Base-by-base conservation (phyloP, 2,329 filamentous ascomycete species). In the Arthrobotrys iridis region DNA sequence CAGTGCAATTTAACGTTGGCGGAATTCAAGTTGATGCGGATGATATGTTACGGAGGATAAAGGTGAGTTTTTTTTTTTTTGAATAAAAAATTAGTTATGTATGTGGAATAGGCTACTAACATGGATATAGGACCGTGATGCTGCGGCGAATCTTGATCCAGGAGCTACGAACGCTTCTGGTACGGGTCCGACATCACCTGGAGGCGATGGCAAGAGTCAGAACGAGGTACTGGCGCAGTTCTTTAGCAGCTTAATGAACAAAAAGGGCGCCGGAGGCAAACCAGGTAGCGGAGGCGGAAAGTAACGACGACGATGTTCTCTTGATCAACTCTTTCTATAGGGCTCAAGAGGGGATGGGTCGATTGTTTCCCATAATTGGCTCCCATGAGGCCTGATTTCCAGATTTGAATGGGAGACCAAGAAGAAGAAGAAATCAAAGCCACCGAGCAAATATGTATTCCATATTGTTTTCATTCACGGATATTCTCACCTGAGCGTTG, bases 1-100 rank as follows among this genome's bases (percentile, higher is more conserved):
- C 93, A 0, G 93, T 97, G 77, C 93, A 97, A 81, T 97, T 98
- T 84, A 99, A 99, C 81, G 95, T 99, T 87, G 95, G 95, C 43
- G 95, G 95, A 62, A 97, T 99, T 77, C 93, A 97, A 81, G 92
- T 97, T 28, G 93, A 97, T 82, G 93, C 93, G 6, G 93, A 97
- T 80, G 93, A 97, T 80, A 95, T 96, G 91, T 84, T 97, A 70
- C 91, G 93, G 82, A 88, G 91, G 79, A 85, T 96, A 75, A 93
- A 93, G 88, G 92, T 94, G 83, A 80, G 83, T 10, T 2, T 18
- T 18, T 41, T 13, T 40, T 22, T n/a, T 43, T 60, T 7, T 45
- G 1, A 60, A 50, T 41, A 59, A 18, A 15, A 37, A 5, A 6
- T 41, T 40, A 18, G 35, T 4, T 46, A 4, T 18, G 26, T 18